Evolutionary conservation across 805 yeast genomes (phyloP).

Genomic region (Monosporozyma yasuniensis): DNA sequence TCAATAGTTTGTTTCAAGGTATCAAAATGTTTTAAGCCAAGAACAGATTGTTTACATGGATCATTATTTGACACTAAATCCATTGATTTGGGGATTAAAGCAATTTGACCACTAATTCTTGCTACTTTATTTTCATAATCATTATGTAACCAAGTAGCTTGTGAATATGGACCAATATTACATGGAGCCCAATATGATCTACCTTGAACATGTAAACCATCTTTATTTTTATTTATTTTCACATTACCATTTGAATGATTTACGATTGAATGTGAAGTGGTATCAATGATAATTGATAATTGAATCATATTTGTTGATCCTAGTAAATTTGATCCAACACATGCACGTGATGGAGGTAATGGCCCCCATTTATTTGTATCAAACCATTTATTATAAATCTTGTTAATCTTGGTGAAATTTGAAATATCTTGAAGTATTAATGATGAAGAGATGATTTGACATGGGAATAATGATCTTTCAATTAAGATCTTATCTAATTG

Average conservation of each 20-base stretch:
- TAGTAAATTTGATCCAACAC: constrained; percentile 56
- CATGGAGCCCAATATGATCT: constrained; percentile 98
- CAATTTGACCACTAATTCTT: constrained; percentile 83
- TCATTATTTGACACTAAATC: constrained; percentile 31
- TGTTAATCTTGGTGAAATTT: constrained; percentile 53
- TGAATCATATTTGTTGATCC: constrained; percentile 26
- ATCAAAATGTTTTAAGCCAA: constrained; percentile 69
- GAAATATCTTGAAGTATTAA: constrained; percentile 57
- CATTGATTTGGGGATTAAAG: constrained; percentile 69
- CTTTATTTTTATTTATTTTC: constrained; percentile 30
- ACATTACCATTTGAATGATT: not conserved
- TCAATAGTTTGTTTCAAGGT: constrained; percentile 51
- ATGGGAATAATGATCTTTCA: constrained; percentile 28
- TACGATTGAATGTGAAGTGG: constrained; percentile 3
- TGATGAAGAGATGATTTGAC: constrained; percentile 50
- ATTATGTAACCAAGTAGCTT: constrained; percentile 43
- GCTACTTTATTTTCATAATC: constrained; percentile 43
- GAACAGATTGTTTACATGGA: constrained; percentile 32
- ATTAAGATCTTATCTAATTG: constrained; percentile 33
- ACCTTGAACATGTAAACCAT: constrained; percentile 85
- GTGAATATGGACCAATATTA: constrained; percentile 96
- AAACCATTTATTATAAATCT: constrained; percentile 50
- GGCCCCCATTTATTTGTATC: constrained; percentile 32
- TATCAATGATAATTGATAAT: constrained; percentile 50
- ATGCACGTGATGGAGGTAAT: constrained; percentile 82